Base-by-base conservation (phyloP, 495 filamentous ascomycete species). In the Penicillium longicatenatum region DNA sequence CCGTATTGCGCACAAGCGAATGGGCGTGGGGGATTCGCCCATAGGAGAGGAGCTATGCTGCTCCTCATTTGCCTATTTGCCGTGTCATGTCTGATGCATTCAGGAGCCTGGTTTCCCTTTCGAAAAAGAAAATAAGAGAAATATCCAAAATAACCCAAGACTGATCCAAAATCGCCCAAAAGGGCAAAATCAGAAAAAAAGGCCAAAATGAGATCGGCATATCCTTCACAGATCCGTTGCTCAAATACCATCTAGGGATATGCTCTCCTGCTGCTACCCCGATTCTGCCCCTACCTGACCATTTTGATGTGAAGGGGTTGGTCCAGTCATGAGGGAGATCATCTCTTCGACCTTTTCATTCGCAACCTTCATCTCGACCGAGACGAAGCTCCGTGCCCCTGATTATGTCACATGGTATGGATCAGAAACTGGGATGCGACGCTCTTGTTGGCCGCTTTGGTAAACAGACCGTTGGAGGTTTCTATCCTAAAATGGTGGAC, bases 71-170 rank as follows among this genome's bases (percentile, higher is more conserved):
- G 54, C 49, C 53, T 44, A 53, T 58, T 65, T 58, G 60, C 60
- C 66, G 61, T 57, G 53, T 64, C 52, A 52, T 61, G n/a, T n/a
- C n/a, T n/a, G 48, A 61, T 67, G 65, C 63, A 57, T 65, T 62
- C 45, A 17, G 47, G 57, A 6, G 10, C 31, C n/a, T n/a, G n/a
- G n/a, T n/a, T n/a, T 31, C 29, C 29, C 10, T 31, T 6, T 31
- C 29, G 10, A 9, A 31, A 37, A 39, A n/a, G 14, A 17, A 39
- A 39, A 39, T 7, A 6, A n/a, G 17, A 7, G 16, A 17, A 39
- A 39, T 17, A 9, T 10, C 31, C 31, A 7, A 35, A 26, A 26
- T 26, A 26, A 26, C 26, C 26, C 4, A 26, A 26, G 4, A 4
- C 26, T 26, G 26, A 26, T 6, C 26, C 4, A 26, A 26, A 26